Percentiles rank a stretch among this genome's conserved stretches.
phyloP scores from a whole-genome alignment of 768 basidiomycete genomes.

The Daedaleopsis sinensis region DNA sequence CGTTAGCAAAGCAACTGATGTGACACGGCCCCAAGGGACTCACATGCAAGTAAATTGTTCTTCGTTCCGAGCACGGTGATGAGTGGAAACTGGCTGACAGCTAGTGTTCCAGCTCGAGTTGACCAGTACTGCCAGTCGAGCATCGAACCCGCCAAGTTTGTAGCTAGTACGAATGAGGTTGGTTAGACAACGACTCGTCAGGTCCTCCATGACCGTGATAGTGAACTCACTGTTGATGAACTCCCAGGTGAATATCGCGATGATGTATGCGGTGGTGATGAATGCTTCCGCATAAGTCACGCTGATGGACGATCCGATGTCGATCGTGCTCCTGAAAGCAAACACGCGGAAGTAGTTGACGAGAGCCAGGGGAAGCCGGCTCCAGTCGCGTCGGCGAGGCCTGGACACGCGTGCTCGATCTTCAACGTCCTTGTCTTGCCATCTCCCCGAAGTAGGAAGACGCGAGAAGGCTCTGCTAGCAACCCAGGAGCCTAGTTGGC shows the following conservation, averaged over 20 bases:
- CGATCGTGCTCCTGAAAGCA: conserved; percentile 35
- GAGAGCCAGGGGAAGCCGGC: conserved; percentile 29
- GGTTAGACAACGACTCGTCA: too few species aligned
- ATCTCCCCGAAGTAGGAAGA: neutral
- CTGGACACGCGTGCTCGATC: neutral
- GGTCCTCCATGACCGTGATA: neutral
- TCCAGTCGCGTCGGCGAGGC: conserved; percentile 15
- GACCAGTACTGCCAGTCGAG: conserved; percentile 28
- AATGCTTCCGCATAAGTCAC: conserved; percentile 41
- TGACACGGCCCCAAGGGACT: conserved; percentile 15
- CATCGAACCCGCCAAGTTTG: conserved; percentile 24
- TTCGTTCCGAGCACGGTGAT: conserved; percentile 61
- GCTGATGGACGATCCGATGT: conserved; percentile 33
- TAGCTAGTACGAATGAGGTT: conserved; percentile 23
- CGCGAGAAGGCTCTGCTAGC: neutral
- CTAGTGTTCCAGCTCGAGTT: conserved; percentile 46
- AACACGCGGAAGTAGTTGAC: conserved; percentile 34
- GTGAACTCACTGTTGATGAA: conserved; percentile 30
- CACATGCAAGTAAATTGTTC: conserved; percentile 56
- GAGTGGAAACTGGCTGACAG: conserved; percentile 53
- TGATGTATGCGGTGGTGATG: conserved; percentile 38
- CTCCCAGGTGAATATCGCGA: conserved; percentile 32
- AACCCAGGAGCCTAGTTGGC: conserved; percentile 33
- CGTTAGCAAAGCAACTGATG: too few species aligned
- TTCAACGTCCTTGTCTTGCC: too few species aligned